phyloP scores from a whole-genome alignment of 768 basidiomycete genomes.

The Russula griseocarnosa region DNA sequence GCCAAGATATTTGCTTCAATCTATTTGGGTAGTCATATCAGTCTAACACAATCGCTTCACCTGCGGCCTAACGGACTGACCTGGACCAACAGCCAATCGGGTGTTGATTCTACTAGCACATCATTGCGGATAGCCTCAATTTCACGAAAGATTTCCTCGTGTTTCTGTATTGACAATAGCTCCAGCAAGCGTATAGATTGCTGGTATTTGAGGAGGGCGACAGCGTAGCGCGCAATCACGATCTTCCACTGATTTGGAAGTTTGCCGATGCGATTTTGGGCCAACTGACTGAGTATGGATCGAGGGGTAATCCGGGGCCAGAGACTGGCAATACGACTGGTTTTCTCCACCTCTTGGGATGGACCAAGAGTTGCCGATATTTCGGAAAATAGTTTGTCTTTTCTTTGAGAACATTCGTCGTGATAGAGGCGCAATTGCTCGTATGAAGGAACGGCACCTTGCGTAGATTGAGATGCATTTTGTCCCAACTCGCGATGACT shows the following conservation, averaged over 20 bases:
- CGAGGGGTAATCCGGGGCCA: constrained; percentile 19
- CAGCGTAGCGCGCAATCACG: neutral
- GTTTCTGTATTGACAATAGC: neutral
- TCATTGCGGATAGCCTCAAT: neutral
- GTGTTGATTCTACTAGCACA: neutral
- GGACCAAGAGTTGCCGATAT: neutral
- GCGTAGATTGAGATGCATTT: neutral
- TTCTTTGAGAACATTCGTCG: neutral
- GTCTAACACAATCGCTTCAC: neutral
- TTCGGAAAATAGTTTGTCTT: neutral
- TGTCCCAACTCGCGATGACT: neutral
- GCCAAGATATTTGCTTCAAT: constrained; percentile 44
- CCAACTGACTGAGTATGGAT: constrained; percentile 25
- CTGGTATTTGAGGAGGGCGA: constrained; percentile 6
- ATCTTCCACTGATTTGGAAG: constrained; percentile 1
- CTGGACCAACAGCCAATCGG: constrained; percentile 23
- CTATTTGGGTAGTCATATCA: constrained; percentile 31
- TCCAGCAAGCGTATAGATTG: constrained; percentile 16
- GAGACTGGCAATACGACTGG: neutral
- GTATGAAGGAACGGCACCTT: neutral
- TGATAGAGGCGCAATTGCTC: neutral
- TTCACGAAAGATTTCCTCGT: constrained; percentile 12
- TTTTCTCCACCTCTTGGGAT: constrained; percentile 1
- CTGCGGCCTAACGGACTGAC: neutral
- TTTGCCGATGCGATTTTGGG: constrained; percentile 26